These are phyloP conservation scores for Coemansia sp. DNA, from an alignment of 192 early-diverging fungal species.

Conservation along the genomic window DNA sequence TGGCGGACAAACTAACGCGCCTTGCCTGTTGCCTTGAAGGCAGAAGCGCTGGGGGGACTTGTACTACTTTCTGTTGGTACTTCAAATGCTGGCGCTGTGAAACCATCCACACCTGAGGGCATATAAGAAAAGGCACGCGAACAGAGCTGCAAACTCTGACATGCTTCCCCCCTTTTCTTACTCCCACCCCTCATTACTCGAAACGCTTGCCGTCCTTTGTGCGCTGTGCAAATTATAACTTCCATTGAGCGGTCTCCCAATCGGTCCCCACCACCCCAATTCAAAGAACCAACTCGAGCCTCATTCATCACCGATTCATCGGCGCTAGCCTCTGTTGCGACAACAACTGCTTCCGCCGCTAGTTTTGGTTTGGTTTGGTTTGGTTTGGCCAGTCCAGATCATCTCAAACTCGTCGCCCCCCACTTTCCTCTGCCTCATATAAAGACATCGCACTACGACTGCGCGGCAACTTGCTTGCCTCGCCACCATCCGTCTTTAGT, in stretches of 20 bases:
- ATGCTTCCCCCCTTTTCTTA: not conserved
- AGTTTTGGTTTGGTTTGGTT: not conserved
- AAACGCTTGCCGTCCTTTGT: not conserved
- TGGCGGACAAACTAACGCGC: conserved; percentile 2
- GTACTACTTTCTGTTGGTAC: not conserved
- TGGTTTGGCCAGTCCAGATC: not conserved
- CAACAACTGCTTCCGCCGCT: conserved; percentile 2
- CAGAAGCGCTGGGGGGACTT: not conserved
- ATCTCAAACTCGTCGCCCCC: conserved; percentile 1
- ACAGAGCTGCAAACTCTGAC: not conserved
- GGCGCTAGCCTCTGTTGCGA: conserved; percentile 10
- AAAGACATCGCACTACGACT: not conserved
- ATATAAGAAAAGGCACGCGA: conserved; percentile 1
- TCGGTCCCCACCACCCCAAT: conserved; percentile 3
- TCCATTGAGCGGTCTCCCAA: not conserved
- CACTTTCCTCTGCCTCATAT: not conserved
- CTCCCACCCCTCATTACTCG: not conserved
- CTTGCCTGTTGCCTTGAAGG: not conserved
- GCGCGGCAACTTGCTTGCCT: not conserved
- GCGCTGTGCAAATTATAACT: not conserved
- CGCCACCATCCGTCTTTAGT: not conserved
- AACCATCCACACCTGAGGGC: not conserved
- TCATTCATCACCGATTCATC: conserved; percentile 9
- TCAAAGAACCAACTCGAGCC: not conserved
- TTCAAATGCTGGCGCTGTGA: not conserved